Evolutionary conservation across 2,329 filamentous ascomycete genomes (phyloP).

Genomic region (Pestalotiopsis fici): DNA sequence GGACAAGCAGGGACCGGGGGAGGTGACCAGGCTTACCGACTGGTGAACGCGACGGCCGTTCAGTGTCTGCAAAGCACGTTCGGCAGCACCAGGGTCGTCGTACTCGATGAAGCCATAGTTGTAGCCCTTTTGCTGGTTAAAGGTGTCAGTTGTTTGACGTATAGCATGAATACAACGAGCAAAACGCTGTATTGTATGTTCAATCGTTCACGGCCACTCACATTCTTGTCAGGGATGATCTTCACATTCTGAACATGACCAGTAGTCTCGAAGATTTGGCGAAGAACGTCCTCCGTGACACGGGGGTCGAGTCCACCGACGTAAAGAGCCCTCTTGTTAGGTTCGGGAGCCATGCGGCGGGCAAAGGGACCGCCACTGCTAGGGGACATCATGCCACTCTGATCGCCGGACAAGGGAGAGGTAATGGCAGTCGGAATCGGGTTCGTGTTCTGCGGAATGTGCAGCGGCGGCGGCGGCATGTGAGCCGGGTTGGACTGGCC

Average conservation of each 20-base stretch:
- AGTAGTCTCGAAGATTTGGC: conserved; percentile 98
- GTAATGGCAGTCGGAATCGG: conserved; percentile 91
- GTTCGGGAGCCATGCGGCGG: conserved; percentile 91
- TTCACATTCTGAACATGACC: conserved; percentile 98
- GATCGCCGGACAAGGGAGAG: conserved; percentile 73
- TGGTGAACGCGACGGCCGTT: conserved; percentile 96
- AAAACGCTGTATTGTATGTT: neutral
- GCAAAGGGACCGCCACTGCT: conserved; percentile 79
- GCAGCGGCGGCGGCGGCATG: conserved; percentile 88
- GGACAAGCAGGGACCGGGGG: neutral
- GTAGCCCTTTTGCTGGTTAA: conserved; percentile 82
- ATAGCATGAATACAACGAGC: neutral
- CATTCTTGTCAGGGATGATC: conserved; percentile 99
- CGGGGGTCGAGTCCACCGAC: conserved; percentile 93
- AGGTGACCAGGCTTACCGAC: conserved; percentile 63
- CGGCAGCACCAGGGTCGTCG: conserved; percentile 93
- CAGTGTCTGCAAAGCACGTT: conserved; percentile 94
- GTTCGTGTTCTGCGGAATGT: conserved; percentile 96
- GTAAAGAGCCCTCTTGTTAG: conserved; percentile 97
- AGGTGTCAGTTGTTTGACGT: conserved; percentile 3
- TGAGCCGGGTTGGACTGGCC: conserved; percentile 70
- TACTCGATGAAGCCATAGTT: conserved; percentile 99
- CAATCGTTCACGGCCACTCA: conserved; percentile 51
- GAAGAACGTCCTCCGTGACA: conserved; percentile 93
- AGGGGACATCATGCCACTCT: conserved; percentile 78